Evolutionary conservation across 2,329 filamentous ascomycete species (phyloP).

Genomic region (Neopestalotiopsis rosae): DNA sequence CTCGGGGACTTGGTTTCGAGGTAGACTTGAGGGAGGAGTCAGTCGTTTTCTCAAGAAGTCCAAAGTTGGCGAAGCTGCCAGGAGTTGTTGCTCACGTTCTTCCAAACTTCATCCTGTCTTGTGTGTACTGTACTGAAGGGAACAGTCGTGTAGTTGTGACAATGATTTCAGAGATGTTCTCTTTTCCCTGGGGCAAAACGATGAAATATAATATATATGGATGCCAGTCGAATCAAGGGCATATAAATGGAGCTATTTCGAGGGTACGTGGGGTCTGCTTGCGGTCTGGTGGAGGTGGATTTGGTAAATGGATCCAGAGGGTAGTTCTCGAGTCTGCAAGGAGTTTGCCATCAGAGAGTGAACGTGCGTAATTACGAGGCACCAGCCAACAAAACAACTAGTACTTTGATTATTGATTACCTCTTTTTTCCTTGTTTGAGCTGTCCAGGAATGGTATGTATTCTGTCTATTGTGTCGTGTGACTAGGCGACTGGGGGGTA

Average conservation of each 20-base stretch:
- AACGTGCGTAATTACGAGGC: background rate
- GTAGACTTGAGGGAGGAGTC: conserved; percentile 55
- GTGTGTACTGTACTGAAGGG: background rate
- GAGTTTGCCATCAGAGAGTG: conserved; percentile 2
- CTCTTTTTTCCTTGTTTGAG: background rate
- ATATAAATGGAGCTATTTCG: background rate
- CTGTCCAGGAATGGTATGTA: background rate
- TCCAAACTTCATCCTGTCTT: conserved; percentile 65
- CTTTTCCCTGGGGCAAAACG: background rate
- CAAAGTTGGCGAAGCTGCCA: background rate
- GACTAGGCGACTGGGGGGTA: background rate
- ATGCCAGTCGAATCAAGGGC: background rate
- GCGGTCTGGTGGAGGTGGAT: conserved; percentile 1
- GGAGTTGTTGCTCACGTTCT: conserved; percentile 53
- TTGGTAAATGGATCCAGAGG: conserved; percentile 1
- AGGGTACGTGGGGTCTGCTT: background rate
- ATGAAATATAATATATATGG: background rate
- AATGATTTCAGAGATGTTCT: background rate
- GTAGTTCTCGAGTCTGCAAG: background rate
- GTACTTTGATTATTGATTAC: background rate
- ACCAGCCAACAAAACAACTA: background rate
- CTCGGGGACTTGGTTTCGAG: conserved; percentile 84
- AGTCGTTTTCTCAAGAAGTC: conserved; percentile 22
- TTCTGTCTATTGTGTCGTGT: background rate
- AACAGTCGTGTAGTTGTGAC: background rate